These are phyloP conservation scores for Exophiala alcalophila DNA, from an alignment of 2,329 filamentous ascomycete genomes.

Conservation along the genomic window DNA sequence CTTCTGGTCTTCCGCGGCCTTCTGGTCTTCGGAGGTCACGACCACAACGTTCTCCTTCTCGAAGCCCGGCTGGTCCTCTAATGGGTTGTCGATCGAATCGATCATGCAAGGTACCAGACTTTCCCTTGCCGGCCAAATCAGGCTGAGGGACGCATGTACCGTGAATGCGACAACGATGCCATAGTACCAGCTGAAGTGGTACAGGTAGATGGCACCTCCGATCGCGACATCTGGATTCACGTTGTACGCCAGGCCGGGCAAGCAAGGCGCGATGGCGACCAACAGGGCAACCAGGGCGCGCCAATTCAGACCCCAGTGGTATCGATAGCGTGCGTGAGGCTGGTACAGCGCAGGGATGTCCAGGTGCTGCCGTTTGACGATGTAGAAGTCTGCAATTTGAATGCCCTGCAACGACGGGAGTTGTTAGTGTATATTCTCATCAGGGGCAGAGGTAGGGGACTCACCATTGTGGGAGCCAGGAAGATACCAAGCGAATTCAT, in stretches of 20 bases:
- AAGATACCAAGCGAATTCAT: slow-evolving; percentile 31
- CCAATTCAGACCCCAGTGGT: slow-evolving; percentile 53
- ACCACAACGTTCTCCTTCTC: too few species aligned
- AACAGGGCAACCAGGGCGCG: slow-evolving; percentile 58
- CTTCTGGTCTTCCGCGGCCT: too few species aligned
- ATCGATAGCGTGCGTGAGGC: slow-evolving; percentile 23
- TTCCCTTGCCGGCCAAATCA: too few species aligned
- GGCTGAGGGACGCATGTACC: too few species aligned
- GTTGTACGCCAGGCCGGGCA: slow-evolving; percentile 50
- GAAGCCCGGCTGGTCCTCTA: too few species aligned
- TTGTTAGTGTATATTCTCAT: too few species aligned
- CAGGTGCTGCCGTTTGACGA: slow-evolving; percentile 16
- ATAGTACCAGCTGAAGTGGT: slow-evolving; percentile 62
- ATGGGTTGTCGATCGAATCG: too few species aligned
- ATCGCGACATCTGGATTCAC: slow-evolving; percentile 32
- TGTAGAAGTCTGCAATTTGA: slow-evolving; percentile 27
- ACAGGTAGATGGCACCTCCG: slow-evolving; percentile 52
- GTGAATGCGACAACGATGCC: slow-evolving; percentile 13
- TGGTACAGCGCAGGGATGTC: slow-evolving; percentile 23
- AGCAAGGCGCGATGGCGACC: slow-evolving; percentile 54
- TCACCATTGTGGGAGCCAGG: slow-evolving; percentile 28
- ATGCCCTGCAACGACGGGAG: too few species aligned
- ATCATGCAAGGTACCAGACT: too few species aligned
- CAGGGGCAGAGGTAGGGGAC: too few species aligned
- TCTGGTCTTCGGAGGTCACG: too few species aligned